Conservation (phyloP, 768 basidiomycete species). For the Podaxis pistillaris region DNA sequence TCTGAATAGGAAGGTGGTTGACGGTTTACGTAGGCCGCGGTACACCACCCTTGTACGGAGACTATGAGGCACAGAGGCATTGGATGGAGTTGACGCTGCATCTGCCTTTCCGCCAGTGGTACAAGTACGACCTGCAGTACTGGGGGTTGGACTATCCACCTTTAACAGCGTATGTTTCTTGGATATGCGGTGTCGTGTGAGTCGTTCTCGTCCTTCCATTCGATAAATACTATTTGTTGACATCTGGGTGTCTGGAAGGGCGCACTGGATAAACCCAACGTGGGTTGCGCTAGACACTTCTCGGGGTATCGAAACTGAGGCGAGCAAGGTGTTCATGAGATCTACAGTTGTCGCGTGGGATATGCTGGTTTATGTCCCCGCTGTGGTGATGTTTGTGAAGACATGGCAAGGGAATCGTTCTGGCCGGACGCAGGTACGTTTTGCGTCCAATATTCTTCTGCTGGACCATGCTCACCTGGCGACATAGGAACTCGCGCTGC, state of each 20-base stretch:
- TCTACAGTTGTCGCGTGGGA: conserved; percentile 70
- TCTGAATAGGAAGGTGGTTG: neutral
- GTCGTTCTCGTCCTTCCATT: conserved; percentile 24
- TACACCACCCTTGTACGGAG: conserved; percentile 84
- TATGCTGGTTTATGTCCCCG: conserved; percentile 69
- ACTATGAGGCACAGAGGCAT: conserved; percentile 92
- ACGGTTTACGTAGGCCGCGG: conserved; percentile 47
- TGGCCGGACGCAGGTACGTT: conserved; percentile 70
- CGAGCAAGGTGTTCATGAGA: conserved; percentile 79
- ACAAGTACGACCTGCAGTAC: conserved; percentile 82
- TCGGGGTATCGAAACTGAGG: conserved; percentile 66
- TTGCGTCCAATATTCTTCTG: neutral
- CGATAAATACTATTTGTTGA: neutral
- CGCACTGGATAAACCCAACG: conserved; percentile 38
- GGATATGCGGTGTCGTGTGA: conserved; percentile 76
- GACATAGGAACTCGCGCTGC: conserved; percentile 59
- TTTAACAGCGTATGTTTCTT: conserved; percentile 86
- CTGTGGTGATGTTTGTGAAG: conserved; percentile 62
- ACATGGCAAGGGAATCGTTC: conserved; percentile 72
- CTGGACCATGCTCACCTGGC: conserved; percentile 5
- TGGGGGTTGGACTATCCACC: conserved; percentile 98
- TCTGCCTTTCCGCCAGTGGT: conserved; percentile 77
- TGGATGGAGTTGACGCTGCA: conserved; percentile 93
- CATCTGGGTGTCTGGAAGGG: conserved; percentile 23
- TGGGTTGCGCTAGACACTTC: conserved; percentile 76